Evolutionary conservation across 176 grass and related monocot genomes (phyloP), one percentile per base, ranked within the genome.

Genomic region (Avena insularis): DNA sequence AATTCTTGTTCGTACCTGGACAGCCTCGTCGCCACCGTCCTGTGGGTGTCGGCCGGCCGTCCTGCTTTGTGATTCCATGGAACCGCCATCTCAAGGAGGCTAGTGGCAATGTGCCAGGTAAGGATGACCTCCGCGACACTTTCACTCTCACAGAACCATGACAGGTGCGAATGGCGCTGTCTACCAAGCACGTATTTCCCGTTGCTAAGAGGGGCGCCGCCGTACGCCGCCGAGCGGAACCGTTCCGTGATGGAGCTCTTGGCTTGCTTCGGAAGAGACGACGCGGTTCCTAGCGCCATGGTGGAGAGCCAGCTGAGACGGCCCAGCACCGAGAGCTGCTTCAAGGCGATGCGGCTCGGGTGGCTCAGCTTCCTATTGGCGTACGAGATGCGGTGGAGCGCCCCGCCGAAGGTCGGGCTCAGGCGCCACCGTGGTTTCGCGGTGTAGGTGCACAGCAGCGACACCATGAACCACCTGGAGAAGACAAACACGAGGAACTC

Each of bases 401-500:
- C 10, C 0, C 45, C 43, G 9, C 10, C 0, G 1, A 14, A 25
- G 4, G 45, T 25, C 10, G 45, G 10, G 45, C 71, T 71, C 19
- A 13, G 0, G 10, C n/a, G 11, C 58, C 6, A 10, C 7, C 5
- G 58, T 15, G 14, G 25, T 8, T 62, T 25, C 0, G 15, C 33
- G 15, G 14, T 14, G 9, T 79, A 79, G 77, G 0, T 4, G 77
- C 33, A 21, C 0, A 79, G 8, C 10, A 79, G 17, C 4, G 51
- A 79, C 55, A 79, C 77, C 77, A 79, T 79, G 78, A 80, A 21
- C 78, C 78, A 80, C 17, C 63, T 60, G 2, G 78, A 80, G 78
- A 80, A 19, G 0, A 80, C 3, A 6, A 43, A 80, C 17, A 80
- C 35, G 0, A 80, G 3, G 56, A 47, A 36, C 56, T 80, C 78